Evolutionary conservation across 495 filamentous ascomycete species (phyloP).

Genomic region (Neurospora sp.): DNA sequence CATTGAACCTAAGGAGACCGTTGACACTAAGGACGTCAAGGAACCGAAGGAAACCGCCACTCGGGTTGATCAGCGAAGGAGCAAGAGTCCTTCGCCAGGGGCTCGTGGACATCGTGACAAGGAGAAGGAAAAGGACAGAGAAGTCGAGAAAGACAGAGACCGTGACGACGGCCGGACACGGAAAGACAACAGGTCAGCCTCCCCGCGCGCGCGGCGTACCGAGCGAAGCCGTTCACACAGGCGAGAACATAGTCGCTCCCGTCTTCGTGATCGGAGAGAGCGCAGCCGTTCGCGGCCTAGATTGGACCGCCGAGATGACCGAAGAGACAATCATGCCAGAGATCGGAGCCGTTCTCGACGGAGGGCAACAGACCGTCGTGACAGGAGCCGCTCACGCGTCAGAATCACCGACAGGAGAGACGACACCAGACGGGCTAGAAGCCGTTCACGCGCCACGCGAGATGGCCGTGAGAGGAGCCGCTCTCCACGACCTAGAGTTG

Average conservation of each 20-base stretch:
- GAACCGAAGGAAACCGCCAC: conserved; percentile 12
- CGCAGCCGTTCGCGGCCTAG: conserved; percentile 29
- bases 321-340: conserved; percentile 15
- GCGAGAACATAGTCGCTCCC: conserved; percentile 15
- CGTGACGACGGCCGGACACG: conserved; percentile 16
- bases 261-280: conserved; percentile 26
- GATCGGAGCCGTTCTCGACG: conserved; percentile 22
- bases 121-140: conserved; percentile 21
- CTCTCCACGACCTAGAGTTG: conserved; percentile 16
- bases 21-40: conserved; percentile 18
- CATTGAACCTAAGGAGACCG: conserved; percentile 12
- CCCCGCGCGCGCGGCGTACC: conserved; percentile 11
- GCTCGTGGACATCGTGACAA: conserved; percentile 23
- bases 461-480: conserved; percentile 19
- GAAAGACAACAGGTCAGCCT: conserved; percentile 14
- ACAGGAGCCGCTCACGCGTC: conserved; percentile 23
- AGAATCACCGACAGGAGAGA: conserved; percentile 18
- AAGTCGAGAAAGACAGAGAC: conserved; percentile 18
- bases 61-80: conserved; percentile 22
- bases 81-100: conserved; percentile 22
- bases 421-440: conserved; percentile 22
- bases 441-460: conserved; percentile 22
- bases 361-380: conserved; percentile 15
- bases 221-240: conserved; percentile 18
- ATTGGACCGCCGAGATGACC: conserved; percentile 13